These are phyloP conservation scores for Phanerochaete sordida DNA, from an alignment of 768 basidiomycete species.

Conservation along the genomic window DNA sequence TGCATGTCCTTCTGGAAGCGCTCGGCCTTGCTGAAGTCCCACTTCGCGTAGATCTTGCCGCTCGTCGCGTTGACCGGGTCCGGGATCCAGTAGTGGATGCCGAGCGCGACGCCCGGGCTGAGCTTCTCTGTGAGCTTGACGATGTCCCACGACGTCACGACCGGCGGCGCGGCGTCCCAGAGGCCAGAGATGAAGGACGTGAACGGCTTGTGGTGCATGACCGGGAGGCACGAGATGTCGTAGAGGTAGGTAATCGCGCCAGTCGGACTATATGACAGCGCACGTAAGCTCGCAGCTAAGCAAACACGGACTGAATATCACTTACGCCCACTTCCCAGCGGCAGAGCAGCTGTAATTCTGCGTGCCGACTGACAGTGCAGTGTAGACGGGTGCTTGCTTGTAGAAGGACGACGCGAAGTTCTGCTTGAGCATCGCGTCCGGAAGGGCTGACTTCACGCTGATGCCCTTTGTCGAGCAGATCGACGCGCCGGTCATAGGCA, in stretches of 20 bases:
- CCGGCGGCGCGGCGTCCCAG: slow-evolving; percentile 23
- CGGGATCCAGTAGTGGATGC: background rate
- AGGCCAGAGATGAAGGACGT: slow-evolving; percentile 29
- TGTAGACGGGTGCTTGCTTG: slow-evolving; percentile 29
- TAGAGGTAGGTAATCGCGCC: slow-evolving; percentile 45
- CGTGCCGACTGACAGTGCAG: slow-evolving; percentile 38
- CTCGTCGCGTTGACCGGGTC: slow-evolving; percentile 28
- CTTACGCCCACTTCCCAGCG: slow-evolving; percentile 37
- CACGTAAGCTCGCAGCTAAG: background rate
- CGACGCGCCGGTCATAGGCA: background rate
- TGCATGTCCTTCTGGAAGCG: too few relatives aligned
- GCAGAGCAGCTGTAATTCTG: slow-evolving; percentile 49
- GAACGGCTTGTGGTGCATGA: slow-evolving; percentile 23
- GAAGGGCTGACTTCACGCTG: background rate
- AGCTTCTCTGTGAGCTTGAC: background rate
- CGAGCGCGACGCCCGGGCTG: background rate
- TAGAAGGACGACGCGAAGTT: slow-evolving; percentile 24
- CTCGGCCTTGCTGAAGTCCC: too few relatives aligned
- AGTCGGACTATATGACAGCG: background rate
- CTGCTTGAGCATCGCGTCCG: background rate
- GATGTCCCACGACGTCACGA: slow-evolving; percentile 18
- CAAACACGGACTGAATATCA: background rate
- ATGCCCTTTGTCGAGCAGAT: background rate
- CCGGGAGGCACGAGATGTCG: slow-evolving; percentile 48
- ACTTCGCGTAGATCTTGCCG: background rate